A percentile compares a stretch with the other conserved stretches of the same genome.
These are phyloP conservation scores for Euphrasia confusa DNA, from an alignment of 257 asterid species.

Conservation along the genomic window DNA sequence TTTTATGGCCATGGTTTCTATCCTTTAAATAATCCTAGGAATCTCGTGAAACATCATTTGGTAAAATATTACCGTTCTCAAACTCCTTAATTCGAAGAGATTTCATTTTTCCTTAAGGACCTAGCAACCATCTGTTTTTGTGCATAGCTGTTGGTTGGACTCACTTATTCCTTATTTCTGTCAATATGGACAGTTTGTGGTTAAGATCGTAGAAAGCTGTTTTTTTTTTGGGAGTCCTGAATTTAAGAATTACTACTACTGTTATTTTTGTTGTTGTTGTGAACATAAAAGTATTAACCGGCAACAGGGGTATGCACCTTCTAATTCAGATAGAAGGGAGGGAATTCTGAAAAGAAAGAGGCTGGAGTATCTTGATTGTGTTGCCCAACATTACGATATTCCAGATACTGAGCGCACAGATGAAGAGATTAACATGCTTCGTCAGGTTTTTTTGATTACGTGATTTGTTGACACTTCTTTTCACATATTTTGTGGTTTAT, in stretches of 20 bases:
- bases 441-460: constrained; percentile 56
- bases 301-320: constrained; percentile 99
- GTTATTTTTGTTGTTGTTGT: constrained; percentile 14
- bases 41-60: no score
- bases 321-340: constrained; percentile 99
- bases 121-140: neutral
- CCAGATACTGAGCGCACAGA: constrained; percentile 86
- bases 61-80: no score
- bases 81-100: no score
- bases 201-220: neutral
- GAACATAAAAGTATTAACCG: constrained; percentile 58
- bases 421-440: constrained; percentile 94
- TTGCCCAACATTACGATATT: constrained; percentile 79
- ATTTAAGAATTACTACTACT: constrained; percentile 3
- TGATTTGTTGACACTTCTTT: constrained; percentile 17
- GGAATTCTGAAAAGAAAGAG: constrained; percentile 89
- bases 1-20: no score
- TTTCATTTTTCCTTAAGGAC: no score
- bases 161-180: constrained; percentile 18
- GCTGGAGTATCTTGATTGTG: constrained; percentile 89
- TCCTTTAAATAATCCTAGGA: no score
- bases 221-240: neutral
- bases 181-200: constrained; percentile 1
- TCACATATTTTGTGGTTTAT: constrained; percentile 3
- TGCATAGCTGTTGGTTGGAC: constrained; percentile 16